phyloP scores from a whole-genome alignment of 805 yeast genomes.

The Cyberlindnera nakhonratchasimensis region DNA sequence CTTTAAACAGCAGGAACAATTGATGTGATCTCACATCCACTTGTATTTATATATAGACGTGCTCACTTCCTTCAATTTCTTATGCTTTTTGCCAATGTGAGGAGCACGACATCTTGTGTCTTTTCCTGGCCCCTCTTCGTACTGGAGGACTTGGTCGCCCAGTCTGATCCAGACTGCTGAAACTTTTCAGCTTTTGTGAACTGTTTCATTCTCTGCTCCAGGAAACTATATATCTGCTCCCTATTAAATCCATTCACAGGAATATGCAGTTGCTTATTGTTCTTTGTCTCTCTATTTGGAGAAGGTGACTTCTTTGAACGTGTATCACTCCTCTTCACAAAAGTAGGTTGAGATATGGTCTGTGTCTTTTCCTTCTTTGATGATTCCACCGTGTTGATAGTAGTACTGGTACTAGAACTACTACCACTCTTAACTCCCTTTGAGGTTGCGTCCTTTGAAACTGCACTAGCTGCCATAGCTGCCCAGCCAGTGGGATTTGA shows the following conservation, averaged over 20 bases:
- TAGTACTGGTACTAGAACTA: not conserved
- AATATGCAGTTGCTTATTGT: not conserved
- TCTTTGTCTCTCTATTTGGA: conserved; percentile 1
- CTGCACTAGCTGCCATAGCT: conserved; percentile 23
- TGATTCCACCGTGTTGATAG: not conserved
- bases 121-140: conserved; percentile 7
- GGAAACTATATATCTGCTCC: conserved; percentile 7
- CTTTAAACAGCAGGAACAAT: no score
- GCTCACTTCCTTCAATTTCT: not conserved
- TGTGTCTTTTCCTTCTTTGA: not conserved
- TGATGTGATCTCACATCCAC: no score
- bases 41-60: not conserved
- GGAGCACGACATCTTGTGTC: conserved; percentile 15
- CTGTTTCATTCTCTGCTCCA: conserved; percentile 4
- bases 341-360: not conserved
- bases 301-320: conserved; percentile 14
- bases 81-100: conserved; percentile 11
- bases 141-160: conserved; percentile 10
- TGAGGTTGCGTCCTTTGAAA: conserved; percentile 3
- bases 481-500: conserved; percentile 19
- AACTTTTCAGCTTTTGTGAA: conserved; percentile 2
- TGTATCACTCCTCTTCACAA: not conserved
- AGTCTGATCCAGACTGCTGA: conserved; percentile 13
- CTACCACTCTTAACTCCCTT: not conserved
- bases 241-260: conserved; percentile 17